These are phyloP conservation scores for Dioscorea cayenensis DNA, from an alignment of 116 monocot species.

Conservation along the genomic window DNA sequence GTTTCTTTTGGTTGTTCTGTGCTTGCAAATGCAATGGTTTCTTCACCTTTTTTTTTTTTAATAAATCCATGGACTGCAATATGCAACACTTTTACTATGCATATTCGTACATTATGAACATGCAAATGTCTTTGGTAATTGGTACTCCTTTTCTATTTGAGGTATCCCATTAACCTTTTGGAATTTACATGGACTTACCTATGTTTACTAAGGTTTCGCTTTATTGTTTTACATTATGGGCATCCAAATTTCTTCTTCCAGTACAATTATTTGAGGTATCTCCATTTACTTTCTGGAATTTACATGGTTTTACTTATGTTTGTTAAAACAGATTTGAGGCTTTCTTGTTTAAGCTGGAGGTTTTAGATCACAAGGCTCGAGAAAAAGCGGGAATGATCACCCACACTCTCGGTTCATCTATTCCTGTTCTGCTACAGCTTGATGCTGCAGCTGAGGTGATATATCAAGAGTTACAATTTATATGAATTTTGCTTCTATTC, in stretches of 20 bases:
- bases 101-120: too few relatives aligned
- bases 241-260: background rate
- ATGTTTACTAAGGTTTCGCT: too few relatives aligned
- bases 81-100: too few relatives aligned
- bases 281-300: background rate
- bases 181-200: too few relatives aligned
- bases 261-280: background rate
- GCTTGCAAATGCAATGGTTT: too few relatives aligned
- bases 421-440: constrained; percentile 75
- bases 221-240: too few relatives aligned
- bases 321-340: constrained; percentile 55
- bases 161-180: too few relatives aligned
- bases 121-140: too few relatives aligned
- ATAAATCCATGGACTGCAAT: too few relatives aligned
- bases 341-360: constrained; percentile 79
- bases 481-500: background rate
- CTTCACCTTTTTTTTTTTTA: too few relatives aligned
- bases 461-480: background rate
- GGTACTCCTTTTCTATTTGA: too few relatives aligned
- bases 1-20: too few relatives aligned
- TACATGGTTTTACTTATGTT: background rate
- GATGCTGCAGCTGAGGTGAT: constrained; percentile 84
- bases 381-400: constrained; percentile 70
- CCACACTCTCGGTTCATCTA: constrained; percentile 46
- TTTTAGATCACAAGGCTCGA: constrained; percentile 87